A percentile compares a stretch with the other conserved stretches of the same genome.
Conservation (phyloP, 2,329 filamentous ascomycete genomes). For the Coniochaeta prunicola region DNA sequence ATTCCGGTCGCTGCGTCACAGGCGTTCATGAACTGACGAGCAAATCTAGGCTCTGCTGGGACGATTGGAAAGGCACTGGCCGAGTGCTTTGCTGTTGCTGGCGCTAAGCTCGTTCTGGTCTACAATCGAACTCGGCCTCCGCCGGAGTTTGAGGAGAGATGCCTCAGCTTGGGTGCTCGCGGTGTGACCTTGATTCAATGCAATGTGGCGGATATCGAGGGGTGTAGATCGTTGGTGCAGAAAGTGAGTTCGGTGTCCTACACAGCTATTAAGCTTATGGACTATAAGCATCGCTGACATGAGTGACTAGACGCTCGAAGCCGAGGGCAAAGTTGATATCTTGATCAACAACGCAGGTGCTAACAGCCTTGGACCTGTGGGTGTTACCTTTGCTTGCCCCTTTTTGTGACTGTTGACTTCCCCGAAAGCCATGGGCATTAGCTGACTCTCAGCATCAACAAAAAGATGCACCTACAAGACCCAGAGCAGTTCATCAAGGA, state of each 20-base stretch:
- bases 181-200: conserved; percentile 15
- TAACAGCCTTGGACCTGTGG: conserved; percentile 17
- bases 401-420: background rate
- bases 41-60: conserved; percentile 17
- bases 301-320: conserved; percentile 8
- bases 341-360: conserved; percentile 22
- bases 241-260: too few species aligned
- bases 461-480: conserved; percentile 16
- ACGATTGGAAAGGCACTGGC: conserved; percentile 19
- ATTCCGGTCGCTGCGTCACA: background rate
- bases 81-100: conserved; percentile 21
- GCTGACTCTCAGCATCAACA: background rate
- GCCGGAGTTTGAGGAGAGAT: conserved; percentile 11
- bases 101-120: conserved; percentile 18
- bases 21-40: background rate
- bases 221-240: conserved; percentile 15
- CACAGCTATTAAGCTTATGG: too few species aligned
- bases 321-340: conserved; percentile 16
- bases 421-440: background rate
- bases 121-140: conserved; percentile 20
- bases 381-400: background rate
- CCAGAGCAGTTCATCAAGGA: conserved; percentile 18
- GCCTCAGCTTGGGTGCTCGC: conserved; percentile 13
- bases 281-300: background rate
- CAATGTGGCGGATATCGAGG: conserved; percentile 16